Conservation (phyloP, 169 alveolate genomes). For the Plasmodium falciparum region DNA sequence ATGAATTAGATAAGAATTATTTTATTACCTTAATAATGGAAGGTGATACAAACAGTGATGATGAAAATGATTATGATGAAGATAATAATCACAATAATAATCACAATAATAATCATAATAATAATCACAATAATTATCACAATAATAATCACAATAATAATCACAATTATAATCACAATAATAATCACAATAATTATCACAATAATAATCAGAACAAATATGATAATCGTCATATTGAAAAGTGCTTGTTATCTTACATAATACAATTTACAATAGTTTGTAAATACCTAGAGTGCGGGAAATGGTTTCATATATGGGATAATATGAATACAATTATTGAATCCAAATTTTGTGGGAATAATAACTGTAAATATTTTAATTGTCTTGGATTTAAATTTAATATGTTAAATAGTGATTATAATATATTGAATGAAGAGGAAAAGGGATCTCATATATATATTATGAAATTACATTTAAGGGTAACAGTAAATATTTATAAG, state of each 20-base stretch:
- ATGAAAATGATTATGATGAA: background rate
- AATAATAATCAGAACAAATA: background rate
- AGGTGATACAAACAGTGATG: background rate
- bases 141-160: background rate
- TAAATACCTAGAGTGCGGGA: conserved; percentile 57
- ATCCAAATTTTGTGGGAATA: conserved; percentile 56
- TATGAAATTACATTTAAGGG: conserved; percentile 41
- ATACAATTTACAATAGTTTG: conserved; percentile 66
- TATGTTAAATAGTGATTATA: conserved; percentile 44
- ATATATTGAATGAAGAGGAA: conserved; percentile 15
- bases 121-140: background rate
- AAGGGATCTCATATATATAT: background rate
- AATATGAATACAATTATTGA: conserved; percentile 61
- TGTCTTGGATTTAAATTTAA: conserved; percentile 63
- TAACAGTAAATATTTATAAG: conserved; percentile 37
- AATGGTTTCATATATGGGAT: conserved; percentile 71
- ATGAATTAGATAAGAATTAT: conserved; percentile 27
- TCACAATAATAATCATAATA: background rate
- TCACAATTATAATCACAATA: too few species aligned
- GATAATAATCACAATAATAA: too few species aligned
- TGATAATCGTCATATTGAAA: conserved; percentile 10
- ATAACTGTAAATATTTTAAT: conserved; percentile 49
- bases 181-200: too few species aligned
- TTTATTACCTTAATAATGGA: conserved; percentile 25
- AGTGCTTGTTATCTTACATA: conserved; percentile 36